Conservation (phyloP, 208 protist genomes). For the Leishmania arabica region DNA sequence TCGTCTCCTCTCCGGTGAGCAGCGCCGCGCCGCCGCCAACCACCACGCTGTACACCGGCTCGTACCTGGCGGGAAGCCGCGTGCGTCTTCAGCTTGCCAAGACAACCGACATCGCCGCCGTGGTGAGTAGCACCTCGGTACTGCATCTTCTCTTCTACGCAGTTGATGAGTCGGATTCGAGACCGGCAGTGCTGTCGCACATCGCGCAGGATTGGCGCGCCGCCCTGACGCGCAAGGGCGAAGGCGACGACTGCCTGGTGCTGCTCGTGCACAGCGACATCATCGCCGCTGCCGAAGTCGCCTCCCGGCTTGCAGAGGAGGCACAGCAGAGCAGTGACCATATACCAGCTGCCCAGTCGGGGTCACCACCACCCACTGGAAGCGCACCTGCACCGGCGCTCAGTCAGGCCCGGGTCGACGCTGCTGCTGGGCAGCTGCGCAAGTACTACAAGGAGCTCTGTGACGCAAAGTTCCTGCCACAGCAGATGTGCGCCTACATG, state of each 20-base stretch:
- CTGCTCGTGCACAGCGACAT: conserved; percentile 57
- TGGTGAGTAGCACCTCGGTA: conserved; percentile 32
- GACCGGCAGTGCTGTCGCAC: conserved; percentile 46
- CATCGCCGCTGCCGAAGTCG: conserved; percentile 34
- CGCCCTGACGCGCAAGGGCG: conserved; percentile 45
- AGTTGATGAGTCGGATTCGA: conserved; percentile 54
- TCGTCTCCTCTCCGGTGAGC: neutral
- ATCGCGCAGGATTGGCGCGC: conserved; percentile 63
- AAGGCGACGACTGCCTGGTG: conserved; percentile 55
- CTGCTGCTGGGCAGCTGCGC: conserved; percentile 43
- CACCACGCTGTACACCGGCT: conserved; percentile 17
- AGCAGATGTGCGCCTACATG: conserved; percentile 75
- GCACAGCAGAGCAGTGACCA: conserved; percentile 18
- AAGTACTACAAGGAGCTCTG: conserved; percentile 73
- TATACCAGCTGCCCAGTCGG: neutral
- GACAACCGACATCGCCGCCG: conserved; percentile 47
- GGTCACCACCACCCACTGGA: neutral
- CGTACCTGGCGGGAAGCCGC: conserved; percentile 42
- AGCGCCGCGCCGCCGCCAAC: conserved; percentile 1
- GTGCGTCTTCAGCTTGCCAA: conserved; percentile 71
- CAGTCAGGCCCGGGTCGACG: conserved; percentile 43
- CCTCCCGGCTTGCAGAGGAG: conserved; percentile 23
- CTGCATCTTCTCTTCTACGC: conserved; percentile 71
- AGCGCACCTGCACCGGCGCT: conserved; percentile 6
- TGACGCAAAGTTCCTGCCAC: conserved; percentile 49